Evolutionary conservation across 1,139 yeast genomes (phyloP).

Genomic region (Petasospora fabianii): DNA sequence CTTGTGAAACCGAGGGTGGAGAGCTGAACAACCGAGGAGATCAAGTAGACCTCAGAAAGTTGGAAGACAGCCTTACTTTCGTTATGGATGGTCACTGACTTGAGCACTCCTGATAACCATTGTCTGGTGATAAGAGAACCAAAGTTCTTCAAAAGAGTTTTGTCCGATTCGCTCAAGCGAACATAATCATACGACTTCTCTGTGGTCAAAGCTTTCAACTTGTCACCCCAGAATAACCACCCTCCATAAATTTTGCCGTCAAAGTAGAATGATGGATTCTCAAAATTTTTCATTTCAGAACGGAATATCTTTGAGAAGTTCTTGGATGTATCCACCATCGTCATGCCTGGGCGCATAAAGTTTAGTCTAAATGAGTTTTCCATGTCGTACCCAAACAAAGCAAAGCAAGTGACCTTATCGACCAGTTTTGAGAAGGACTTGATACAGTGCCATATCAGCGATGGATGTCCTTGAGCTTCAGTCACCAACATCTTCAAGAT

Average conservation of each 20-base stretch:
- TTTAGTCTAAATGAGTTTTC: slow-evolving; percentile 42
- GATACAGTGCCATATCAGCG: slow-evolving; percentile 58
- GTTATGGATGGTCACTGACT: slow-evolving; percentile 59
- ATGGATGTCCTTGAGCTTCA: slow-evolving; percentile 69
- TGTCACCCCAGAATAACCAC: slow-evolving; percentile 76
- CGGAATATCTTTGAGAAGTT: slow-evolving; percentile 43
- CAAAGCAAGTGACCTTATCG: slow-evolving; percentile 49
- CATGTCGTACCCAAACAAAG: slow-evolving; percentile 52
- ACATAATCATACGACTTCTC: slow-evolving; percentile 25
- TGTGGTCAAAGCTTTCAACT: slow-evolving; percentile 42
- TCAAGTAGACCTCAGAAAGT: slow-evolving; percentile 55
- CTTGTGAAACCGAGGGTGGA: slow-evolving; percentile 40
- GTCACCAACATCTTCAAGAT: slow-evolving; percentile 47
- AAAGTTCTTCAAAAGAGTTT: slow-evolving; percentile 45
- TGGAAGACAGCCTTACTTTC: slow-evolving; percentile 61
- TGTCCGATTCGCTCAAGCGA: slow-evolving; percentile 29
- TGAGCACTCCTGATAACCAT: slow-evolving; percentile 56
- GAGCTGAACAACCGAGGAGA: slow-evolving; percentile 43
- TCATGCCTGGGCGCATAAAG: slow-evolving; percentile 38
- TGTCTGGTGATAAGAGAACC: slow-evolving; percentile 46
- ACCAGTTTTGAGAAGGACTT: slow-evolving; percentile 59
- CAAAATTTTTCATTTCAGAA: slow-evolving; percentile 49
- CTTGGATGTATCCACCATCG: slow-evolving; percentile 38
- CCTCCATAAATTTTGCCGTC: slow-evolving; percentile 61
- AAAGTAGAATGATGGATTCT: slow-evolving; percentile 48